Conservation (phyloP, 169 alveolate species). For the Plasmodium berghei region DNA sequence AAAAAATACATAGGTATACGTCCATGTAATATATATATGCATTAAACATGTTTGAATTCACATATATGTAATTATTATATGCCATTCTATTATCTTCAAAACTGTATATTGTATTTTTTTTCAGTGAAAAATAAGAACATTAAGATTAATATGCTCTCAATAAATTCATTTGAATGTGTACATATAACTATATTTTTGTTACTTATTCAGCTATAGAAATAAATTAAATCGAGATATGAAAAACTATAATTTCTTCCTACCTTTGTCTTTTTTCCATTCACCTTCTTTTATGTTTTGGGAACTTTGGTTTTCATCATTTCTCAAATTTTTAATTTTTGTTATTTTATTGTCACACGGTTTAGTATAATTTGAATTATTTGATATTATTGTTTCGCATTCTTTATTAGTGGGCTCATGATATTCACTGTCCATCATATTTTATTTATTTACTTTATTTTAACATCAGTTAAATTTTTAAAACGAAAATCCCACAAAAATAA, state of each 20-base stretch:
- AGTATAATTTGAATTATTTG: conserved; percentile 6
- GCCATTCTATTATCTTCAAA: no score
- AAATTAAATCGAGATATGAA: no score
- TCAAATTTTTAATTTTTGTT: conserved; percentile 2
- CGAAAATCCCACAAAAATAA: conserved; percentile 10
- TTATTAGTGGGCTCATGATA: conserved; percentile 38
- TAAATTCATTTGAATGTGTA: no score
- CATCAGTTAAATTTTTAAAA: conserved; percentile 33
- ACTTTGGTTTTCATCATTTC: conserved; percentile 5
- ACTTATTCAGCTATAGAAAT: no score
- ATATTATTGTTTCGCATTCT: conserved; percentile 15
- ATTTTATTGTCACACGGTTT: conserved; percentile 1
- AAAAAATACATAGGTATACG: not conserved
- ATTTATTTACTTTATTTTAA: conserved; percentile 30
- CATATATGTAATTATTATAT: no score
- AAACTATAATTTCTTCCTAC: not conserved
- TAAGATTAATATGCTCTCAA: no score
- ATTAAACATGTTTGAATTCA: no score
- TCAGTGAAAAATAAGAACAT: no score
- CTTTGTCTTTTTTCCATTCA: conserved; percentile 23
- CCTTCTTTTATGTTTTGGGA: not conserved
- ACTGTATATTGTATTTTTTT: no score
- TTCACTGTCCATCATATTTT: conserved; percentile 64
- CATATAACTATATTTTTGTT: no score
- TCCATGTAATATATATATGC: not conserved